Evolutionary conservation across 2,329 filamentous ascomycete genomes (phyloP).

Genomic region (Xylaria sp.): DNA sequence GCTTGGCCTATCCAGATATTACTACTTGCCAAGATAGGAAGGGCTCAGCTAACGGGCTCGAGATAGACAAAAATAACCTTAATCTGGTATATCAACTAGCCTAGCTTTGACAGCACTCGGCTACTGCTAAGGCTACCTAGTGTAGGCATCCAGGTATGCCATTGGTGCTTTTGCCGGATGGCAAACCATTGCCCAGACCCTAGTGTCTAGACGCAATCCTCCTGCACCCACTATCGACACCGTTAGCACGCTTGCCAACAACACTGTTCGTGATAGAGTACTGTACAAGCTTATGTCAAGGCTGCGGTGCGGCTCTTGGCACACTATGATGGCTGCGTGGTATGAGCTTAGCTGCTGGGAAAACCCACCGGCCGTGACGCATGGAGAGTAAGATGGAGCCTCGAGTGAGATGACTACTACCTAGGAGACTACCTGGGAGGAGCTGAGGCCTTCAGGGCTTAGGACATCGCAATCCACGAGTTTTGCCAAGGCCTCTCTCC

Average conservation of each 20-base stretch:
- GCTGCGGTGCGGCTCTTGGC: constrained; percentile 29
- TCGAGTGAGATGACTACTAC: constrained; percentile 13
- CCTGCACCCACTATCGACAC: constrained; percentile 20
- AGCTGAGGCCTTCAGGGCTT: constrained; percentile 2
- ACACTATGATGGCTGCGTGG: constrained; percentile 5
- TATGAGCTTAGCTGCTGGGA: constrained; percentile 30
- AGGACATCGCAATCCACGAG: not conserved
- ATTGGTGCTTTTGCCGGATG: constrained; percentile 37
- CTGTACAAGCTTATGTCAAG: constrained; percentile 31
- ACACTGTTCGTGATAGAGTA: constrained; percentile 20
- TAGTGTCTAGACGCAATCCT: constrained; percentile 27
- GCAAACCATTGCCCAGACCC: constrained; percentile 34
- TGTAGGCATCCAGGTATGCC: constrained; percentile 7
- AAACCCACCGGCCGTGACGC: constrained; percentile 26
- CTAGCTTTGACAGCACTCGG: not conserved
- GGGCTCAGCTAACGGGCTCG: constrained; percentile 13
- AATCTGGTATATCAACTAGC: constrained; percentile 14
- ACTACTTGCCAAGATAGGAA: constrained; percentile 36
- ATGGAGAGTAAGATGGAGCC: constrained; percentile 29
- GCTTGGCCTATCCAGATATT: constrained; percentile 38
- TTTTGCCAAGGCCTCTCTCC: constrained; percentile 13
- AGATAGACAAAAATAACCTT: constrained; percentile 35
- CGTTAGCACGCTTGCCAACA: constrained; percentile 6
- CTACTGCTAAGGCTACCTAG: constrained; percentile 5
- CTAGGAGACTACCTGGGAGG: too few relatives aligned